Evolutionary conservation across 345 rosid species (phyloP), one percentile per base, ranked within the genome.

Genomic region (Hirschfeldia incana): DNA sequence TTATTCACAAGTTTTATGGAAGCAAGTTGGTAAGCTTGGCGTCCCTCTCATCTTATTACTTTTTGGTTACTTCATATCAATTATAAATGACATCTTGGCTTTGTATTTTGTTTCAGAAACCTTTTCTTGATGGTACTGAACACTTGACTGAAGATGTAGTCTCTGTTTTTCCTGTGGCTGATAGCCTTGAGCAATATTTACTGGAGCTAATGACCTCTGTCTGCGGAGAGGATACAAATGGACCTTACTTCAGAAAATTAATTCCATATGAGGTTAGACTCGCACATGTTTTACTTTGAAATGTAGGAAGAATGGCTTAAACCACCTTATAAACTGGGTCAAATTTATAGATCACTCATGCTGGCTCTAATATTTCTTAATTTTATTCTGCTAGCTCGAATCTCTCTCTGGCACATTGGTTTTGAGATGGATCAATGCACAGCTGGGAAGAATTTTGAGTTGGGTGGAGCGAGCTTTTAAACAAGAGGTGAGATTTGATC

Each of bases 401-500:
- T 78, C 94, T 67, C 76, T 87, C 79, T 93, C 99, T 82, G 99
- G 99, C 76, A 93, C 95, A 60, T 80, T 95, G 83, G 97, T 93
- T 44, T 80, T 95, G 90, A 87, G 98, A 75, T 95, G 99, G 99
- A 83, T 95, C 78, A 95, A 95, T 85, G 77, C 97, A 46, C 98
- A 95, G 86, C 89, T 95, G 21, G 97, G 87, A 76, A 85, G 96
- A 86, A 87, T 95, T 80, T 87, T 90, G 73, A 78, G 92, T 71
- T 95, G 99, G 98, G 96, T 93, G 83, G 97, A 95, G 77, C 92
- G 99, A 67, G 89, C 99, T 69, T 84, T 86, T 83, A 97, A 89
- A 84, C 97, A 89, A 80, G 99, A 95, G 99, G 99, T 90, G 82
- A 71, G 58, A 26, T 72, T 39, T 67, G 26, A 49, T 42, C 59